phyloP scores from a whole-genome alignment of 2,329 filamentous ascomycete genomes.

The Exophiala sp. region DNA sequence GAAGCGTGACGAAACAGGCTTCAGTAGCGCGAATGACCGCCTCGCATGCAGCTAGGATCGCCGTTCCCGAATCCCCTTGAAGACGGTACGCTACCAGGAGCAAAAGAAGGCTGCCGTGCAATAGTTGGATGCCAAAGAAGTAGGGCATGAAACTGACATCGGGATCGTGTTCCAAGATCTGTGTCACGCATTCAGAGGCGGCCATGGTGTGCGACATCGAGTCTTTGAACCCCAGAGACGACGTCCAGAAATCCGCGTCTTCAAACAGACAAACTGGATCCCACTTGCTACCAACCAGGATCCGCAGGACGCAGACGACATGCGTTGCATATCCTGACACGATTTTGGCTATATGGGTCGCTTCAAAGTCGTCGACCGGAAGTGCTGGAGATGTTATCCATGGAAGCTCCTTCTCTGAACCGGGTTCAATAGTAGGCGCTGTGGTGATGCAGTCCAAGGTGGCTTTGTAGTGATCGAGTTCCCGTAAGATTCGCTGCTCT shows the following conservation, averaged over 20 bases:
- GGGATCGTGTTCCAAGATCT: constrained; percentile 45
- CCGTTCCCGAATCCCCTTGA: constrained; percentile 30
- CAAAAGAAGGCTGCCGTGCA: constrained; percentile 48
- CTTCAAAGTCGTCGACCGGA: constrained; percentile 25
- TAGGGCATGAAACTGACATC: constrained; percentile 51
- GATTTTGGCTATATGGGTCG: constrained; percentile 35
- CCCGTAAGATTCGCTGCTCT: constrained; percentile 35
- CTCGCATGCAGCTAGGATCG: constrained; percentile 46
- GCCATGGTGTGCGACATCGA: constrained; percentile 46
- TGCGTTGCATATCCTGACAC: constrained; percentile 46
- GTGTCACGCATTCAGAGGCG: constrained; percentile 43
- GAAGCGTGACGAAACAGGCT: constrained; percentile 47
- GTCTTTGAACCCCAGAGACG: constrained; percentile 42
- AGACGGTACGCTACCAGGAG: constrained; percentile 48
- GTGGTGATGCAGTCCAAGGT: constrained; percentile 34
- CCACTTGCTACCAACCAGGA: constrained; percentile 47
- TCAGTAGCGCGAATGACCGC: constrained; percentile 49
- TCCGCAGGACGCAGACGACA: constrained; percentile 46
- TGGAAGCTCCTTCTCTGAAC: constrained; percentile 12
- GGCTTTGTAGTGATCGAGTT: constrained; percentile 38
- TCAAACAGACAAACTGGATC: constrained; percentile 48
- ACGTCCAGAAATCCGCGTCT: constrained; percentile 47
- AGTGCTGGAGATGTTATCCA: constrained; percentile 12
- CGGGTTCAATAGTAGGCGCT: background rate
- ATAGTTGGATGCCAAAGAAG: constrained; percentile 48